Conservation (phyloP, 176 grass and related monocot species). For the Carex kokanica region DNA sequence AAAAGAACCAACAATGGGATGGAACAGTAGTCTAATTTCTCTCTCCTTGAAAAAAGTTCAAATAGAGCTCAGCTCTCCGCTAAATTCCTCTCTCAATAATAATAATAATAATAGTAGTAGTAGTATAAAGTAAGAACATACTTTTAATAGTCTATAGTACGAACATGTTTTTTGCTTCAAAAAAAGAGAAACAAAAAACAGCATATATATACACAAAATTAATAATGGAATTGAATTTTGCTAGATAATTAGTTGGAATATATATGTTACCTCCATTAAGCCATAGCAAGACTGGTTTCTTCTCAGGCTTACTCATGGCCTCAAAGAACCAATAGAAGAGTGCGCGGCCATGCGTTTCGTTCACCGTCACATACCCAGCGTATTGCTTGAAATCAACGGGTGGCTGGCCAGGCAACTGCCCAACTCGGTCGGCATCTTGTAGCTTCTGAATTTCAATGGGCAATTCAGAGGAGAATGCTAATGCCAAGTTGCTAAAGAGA, state of each 20-base stretch:
- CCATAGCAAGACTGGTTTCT: constrained; percentile 90
- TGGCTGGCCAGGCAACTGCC: constrained; percentile 71
- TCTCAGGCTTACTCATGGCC: constrained; percentile 39
- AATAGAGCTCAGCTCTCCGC: not conserved
- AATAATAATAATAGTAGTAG: not conserved
- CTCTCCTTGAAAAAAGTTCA: not conserved
- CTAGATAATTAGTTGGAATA: not conserved
- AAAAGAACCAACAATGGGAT: not conserved
- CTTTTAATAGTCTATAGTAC: too few relatives aligned
- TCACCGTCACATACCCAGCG: constrained; percentile 92
- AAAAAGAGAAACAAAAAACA: not conserved
- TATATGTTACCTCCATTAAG: constrained; percentile 70
- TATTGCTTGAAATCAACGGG: constrained; percentile 68
- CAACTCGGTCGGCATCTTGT: constrained; percentile 75
- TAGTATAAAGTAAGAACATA: too few relatives aligned
- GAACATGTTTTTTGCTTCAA: not conserved
- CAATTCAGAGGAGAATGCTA: not conserved
- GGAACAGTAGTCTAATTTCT: not conserved
- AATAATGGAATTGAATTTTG: constrained; percentile 9
- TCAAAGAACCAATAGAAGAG: constrained; percentile 99
- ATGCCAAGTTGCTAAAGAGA: constrained; percentile 12
- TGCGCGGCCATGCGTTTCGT: constrained; percentile 68
- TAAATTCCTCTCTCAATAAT: not conserved
- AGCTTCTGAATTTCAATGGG: constrained; percentile 26
- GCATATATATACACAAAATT: not conserved